A percentile compares a stretch with the other conserved stretches of the same genome.
These are phyloP conservation scores for Akanthomyces uredinophilus DNA, from an alignment of 2,329 filamentous ascomycete genomes.

Conservation along the genomic window DNA sequence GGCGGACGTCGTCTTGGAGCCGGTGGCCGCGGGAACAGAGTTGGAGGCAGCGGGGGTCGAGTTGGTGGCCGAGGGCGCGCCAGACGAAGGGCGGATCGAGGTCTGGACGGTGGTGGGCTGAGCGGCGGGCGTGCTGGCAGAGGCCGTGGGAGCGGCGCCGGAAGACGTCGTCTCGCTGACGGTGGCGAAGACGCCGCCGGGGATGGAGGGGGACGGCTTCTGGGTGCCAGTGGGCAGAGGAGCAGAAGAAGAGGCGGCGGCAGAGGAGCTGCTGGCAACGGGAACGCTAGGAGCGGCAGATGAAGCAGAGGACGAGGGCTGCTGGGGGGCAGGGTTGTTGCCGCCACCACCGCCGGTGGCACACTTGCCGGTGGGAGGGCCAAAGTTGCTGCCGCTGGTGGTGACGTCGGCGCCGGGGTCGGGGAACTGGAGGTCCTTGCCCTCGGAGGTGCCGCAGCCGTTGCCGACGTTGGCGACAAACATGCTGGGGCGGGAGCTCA, in stretches of 20 bases:
- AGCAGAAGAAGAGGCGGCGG: background rate
- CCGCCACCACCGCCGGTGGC: slow-evolving; percentile 13
- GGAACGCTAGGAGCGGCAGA: slow-evolving; percentile 19
- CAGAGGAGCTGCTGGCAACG: slow-evolving; percentile 15
- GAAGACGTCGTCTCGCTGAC: slow-evolving; percentile 15
- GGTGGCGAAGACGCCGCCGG: slow-evolving; percentile 41
- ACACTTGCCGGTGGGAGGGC: slow-evolving; percentile 12
- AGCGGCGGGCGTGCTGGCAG: background rate
- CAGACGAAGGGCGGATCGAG: slow-evolving; percentile 9
- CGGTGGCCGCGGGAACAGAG: slow-evolving; percentile 13
- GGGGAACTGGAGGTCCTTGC: slow-evolving; percentile 58
- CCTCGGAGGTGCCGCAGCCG: slow-evolving; percentile 43
- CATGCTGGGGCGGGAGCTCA: slow-evolving; percentile 57
- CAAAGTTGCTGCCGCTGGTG: slow-evolving; percentile 28
- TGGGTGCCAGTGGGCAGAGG: background rate
- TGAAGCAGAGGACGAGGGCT: background rate
- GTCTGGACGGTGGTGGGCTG: slow-evolving; percentile 9
- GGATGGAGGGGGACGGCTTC: slow-evolving; percentile 18
- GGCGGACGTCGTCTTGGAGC: slow-evolving; percentile 17
- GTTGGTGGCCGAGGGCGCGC: too few relatives aligned
- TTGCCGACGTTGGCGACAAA: slow-evolving; percentile 58
- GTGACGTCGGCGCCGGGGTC: slow-evolving; percentile 51
- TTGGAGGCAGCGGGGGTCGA: slow-evolving; percentile 4
- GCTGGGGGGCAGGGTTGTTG: slow-evolving; percentile 15
- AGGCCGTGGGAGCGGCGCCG: background rate